These are phyloP conservation scores for Metschnikowia arizonensis DNA, from an alignment of 805 yeast genomes.

Conservation along the genomic window DNA sequence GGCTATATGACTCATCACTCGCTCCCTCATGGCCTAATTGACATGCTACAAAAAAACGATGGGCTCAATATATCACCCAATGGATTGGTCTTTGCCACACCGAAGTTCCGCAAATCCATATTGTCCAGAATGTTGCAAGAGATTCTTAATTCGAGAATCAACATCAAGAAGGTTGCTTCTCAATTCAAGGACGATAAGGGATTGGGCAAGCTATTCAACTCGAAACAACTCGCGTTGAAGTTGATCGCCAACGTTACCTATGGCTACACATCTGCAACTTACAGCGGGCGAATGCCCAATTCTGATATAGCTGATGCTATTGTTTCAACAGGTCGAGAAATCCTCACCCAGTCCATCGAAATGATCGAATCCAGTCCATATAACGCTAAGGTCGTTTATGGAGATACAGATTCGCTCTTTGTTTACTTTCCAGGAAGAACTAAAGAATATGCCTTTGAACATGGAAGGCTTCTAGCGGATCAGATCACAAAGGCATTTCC, in stretches of 20 bases:
- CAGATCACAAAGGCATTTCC: conserved; percentile 66
- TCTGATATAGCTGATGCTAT: conserved; percentile 93
- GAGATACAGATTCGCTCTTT: conserved; percentile 93
- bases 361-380: conserved; percentile 62
- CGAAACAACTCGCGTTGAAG: conserved; percentile 82
- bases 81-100: conserved; percentile 73
- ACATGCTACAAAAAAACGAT: conserved; percentile 45
- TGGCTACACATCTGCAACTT: conserved; percentile 93
- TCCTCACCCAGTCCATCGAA: conserved; percentile 64
- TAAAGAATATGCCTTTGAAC: conserved; percentile 66
- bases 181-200: conserved; percentile 41
- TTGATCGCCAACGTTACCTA: conserved; percentile 92
- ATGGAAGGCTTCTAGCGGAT: conserved; percentile 69
- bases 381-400: conserved; percentile 93
- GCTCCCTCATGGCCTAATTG: conserved; percentile 55
- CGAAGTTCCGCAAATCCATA: conserved; percentile 62
- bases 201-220: conserved; percentile 55
- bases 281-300: conserved; percentile 96
- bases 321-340: conserved; percentile 87
- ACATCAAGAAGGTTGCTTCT: conserved; percentile 73
- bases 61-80: conserved; percentile 73
- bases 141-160: conserved; percentile 71
- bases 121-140: conserved; percentile 83
- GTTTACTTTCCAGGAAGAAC: conserved; percentile 84
- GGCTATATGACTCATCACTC: conserved; percentile 48